These are phyloP conservation scores for Septoria linicola DNA, from an alignment of 2,329 filamentous ascomycete genomes.

Conservation along the genomic window DNA sequence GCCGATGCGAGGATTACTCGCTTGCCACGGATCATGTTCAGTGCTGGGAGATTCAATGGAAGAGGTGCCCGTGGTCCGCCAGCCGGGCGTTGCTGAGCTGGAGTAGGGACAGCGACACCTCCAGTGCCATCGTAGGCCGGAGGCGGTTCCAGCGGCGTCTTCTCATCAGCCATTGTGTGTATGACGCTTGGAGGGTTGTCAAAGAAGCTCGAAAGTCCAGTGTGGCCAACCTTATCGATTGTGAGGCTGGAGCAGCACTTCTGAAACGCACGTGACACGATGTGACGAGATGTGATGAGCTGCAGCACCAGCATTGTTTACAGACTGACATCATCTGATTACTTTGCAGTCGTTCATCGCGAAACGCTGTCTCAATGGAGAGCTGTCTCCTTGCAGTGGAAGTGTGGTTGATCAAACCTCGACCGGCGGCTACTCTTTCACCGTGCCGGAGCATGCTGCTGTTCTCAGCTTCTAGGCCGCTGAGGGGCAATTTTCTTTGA, in stretches of 20 bases:
- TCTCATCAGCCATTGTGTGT: constrained; percentile 34
- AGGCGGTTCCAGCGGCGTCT: constrained; percentile 44
- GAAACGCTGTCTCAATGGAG: background rate
- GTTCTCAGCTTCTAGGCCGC: no score
- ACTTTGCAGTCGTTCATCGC: background rate
- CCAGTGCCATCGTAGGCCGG: constrained; percentile 42
- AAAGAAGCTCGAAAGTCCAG: background rate
- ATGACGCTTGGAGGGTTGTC: background rate
- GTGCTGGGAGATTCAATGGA: constrained; percentile 75
- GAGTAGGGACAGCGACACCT: constrained; percentile 8
- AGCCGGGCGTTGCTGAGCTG: constrained; percentile 16
- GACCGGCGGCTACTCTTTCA: background rate
- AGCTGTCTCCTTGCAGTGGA: background rate
- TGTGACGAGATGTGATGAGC: no score
- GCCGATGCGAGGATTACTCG: constrained; percentile 87
- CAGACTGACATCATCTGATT: no score
- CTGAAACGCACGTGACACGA: no score
- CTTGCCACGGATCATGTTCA: constrained; percentile 72
- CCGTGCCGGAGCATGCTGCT: no score
- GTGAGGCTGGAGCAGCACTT: background rate
- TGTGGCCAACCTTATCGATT: background rate
- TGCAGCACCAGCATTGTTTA: no score
- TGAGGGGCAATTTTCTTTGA: no score
- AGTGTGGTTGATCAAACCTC: background rate
- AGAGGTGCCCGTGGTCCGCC: constrained; percentile 52